A percentile compares a stretch with the other conserved stretches of the same genome.
Evolutionary conservation across 495 filamentous ascomycete species (phyloP).

Genomic region (Hyaloscypha finlandica): DNA sequence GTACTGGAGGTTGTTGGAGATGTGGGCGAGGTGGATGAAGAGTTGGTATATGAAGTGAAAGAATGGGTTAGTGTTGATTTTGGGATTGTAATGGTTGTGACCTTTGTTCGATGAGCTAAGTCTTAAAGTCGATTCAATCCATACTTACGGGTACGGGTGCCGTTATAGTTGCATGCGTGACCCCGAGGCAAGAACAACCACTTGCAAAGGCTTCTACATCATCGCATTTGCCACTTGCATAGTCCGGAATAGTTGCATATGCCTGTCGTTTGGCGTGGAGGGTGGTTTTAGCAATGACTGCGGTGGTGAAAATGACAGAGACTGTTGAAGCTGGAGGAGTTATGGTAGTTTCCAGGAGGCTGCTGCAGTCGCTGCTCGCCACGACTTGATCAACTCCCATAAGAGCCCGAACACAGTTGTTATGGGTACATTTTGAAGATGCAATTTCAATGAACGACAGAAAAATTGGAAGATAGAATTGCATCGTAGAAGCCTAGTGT

Average conservation of each 20-base stretch:
- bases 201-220: slow-evolving; percentile 16
- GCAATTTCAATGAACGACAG: not conserved
- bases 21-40: not conserved
- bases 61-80: not conserved
- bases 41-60: not conserved
- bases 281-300: not conserved
- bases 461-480: not conserved
- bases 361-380: slow-evolving; percentile 8
- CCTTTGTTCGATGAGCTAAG: slow-evolving; percentile 6
- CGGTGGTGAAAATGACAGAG: slow-evolving; percentile 1
- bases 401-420: slow-evolving; percentile 19
- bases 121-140: not conserved
- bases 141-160: slow-evolving; percentile 7
- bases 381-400: not conserved
- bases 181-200: slow-evolving; percentile 36
- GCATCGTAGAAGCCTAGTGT: not conserved
- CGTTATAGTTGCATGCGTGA: slow-evolving; percentile 21
- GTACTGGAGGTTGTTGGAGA: slow-evolving; percentile 5
- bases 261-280: not conserved
- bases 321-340: not conserved
- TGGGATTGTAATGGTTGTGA: not conserved
- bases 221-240: slow-evolving; percentile 16
- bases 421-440: slow-evolving; percentile 1
- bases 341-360: slow-evolving; percentile 8
- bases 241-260: slow-evolving; percentile 13